Percentiles rank a stretch among this genome's conserved stretches.
These are phyloP conservation scores for Hortiboletus campestris DNA, from an alignment of 768 basidiomycete genomes.

Conservation along the genomic window DNA sequence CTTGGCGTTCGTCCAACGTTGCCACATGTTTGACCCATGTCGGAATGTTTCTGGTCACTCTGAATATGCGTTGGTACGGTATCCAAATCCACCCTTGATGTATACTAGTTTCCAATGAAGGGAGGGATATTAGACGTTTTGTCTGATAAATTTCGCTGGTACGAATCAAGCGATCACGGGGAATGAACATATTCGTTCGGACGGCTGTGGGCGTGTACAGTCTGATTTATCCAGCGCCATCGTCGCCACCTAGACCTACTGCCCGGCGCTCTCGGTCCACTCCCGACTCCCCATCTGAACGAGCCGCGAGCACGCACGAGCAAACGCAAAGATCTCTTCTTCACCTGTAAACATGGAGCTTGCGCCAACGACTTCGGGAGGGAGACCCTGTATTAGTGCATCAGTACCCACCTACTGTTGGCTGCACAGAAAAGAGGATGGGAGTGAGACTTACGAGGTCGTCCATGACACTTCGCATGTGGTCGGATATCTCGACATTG, in stretches of 20 bases:
- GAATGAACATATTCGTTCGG: too few relatives aligned
- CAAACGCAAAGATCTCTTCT: constrained; percentile 97
- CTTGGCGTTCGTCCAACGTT: background rate
- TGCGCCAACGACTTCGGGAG: constrained; percentile 69
- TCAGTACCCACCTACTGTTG: background rate
- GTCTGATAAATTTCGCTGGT: background rate
- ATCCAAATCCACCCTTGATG: constrained; percentile 17
- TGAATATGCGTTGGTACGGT: constrained; percentile 22
- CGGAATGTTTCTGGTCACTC: constrained; percentile 11
- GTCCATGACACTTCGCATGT: constrained; percentile 93
- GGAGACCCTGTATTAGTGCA: constrained; percentile 58
- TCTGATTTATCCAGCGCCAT: background rate
- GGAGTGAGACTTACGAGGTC: constrained; percentile 67
- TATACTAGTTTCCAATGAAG: constrained; percentile 24
- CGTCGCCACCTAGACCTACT: background rate
- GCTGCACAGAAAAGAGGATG: background rate
- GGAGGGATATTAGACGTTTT: background rate
- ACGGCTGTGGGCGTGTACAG: background rate
- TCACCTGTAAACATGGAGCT: constrained; percentile 95
- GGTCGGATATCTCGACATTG: constrained; percentile 58
- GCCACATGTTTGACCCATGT: background rate
- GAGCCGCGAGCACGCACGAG: constrained; percentile 83
- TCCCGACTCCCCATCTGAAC: constrained; percentile 91
- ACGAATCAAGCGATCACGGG: background rate
- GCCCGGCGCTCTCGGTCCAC: constrained; percentile 59